phyloP scores from a whole-genome alignment of 208 protist genomes.

The Leishmania mexicana region DNA sequence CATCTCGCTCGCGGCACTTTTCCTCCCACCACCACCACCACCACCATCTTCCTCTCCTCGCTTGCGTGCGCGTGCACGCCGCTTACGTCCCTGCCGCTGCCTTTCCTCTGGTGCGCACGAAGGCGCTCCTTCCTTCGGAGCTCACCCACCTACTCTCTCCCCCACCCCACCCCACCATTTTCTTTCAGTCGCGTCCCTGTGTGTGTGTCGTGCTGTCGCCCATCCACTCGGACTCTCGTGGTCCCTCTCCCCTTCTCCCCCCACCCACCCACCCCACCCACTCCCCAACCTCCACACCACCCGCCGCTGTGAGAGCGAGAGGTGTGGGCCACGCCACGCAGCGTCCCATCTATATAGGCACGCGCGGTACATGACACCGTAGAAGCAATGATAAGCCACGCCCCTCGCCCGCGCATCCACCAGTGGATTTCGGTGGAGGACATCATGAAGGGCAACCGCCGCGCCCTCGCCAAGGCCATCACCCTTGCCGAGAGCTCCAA shows the following conservation, averaged over 20 bases:
- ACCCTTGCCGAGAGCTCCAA: conserved; percentile 68
- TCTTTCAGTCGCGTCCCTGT: background rate
- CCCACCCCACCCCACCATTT: too few relatives aligned
- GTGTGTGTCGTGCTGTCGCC: background rate
- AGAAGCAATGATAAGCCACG: conserved; percentile 33
- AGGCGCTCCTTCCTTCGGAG: too few relatives aligned
- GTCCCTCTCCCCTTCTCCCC: background rate
- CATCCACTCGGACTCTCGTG: background rate
- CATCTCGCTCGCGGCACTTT: too few relatives aligned
- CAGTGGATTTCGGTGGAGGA: conserved; percentile 32
- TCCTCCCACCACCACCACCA: too few relatives aligned
- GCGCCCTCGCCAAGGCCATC: conserved; percentile 68
- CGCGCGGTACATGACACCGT: background rate
- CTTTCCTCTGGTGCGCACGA: too few relatives aligned
- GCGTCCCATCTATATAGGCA: background rate
- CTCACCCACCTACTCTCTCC: too few relatives aligned
- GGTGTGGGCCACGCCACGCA: background rate
- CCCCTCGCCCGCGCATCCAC: conserved; percentile 22
- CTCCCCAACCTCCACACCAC: background rate
- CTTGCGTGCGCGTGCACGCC: too few relatives aligned
- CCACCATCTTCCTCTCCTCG: too few relatives aligned
- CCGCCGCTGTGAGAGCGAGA: background rate
- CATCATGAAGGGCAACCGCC: conserved; percentile 49
- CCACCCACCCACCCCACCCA: too few relatives aligned
- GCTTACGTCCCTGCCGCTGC: too few relatives aligned